These are phyloP conservation scores for Leccinum solheimii DNA, from an alignment of 1,284 basidiomycete genomes.

Conservation along the genomic window DNA sequence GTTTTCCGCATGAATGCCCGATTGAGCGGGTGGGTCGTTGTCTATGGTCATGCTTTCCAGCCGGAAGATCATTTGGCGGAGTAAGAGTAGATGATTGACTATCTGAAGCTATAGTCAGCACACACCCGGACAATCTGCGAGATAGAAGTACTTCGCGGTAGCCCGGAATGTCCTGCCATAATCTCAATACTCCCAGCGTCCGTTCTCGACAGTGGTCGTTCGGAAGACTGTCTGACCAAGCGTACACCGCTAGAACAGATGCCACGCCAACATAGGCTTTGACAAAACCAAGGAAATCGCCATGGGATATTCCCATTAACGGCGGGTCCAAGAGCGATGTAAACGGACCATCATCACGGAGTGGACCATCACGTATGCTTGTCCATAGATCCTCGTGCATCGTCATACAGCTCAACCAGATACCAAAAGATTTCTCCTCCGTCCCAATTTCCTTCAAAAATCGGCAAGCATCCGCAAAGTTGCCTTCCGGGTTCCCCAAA, in stretches of 20 bases:
- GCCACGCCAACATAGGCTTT: slow-evolving; percentile 67
- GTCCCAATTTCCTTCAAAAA: slow-evolving; percentile 59
- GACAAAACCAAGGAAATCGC: slow-evolving; percentile 62
- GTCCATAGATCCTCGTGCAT: slow-evolving; percentile 51
- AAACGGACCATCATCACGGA: slow-evolving; percentile 9
- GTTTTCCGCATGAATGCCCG: slow-evolving; percentile 65
- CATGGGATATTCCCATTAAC: slow-evolving; percentile 42
- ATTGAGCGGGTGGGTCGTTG: slow-evolving; percentile 57
- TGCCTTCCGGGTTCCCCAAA: slow-evolving; percentile 49
- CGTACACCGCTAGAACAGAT: slow-evolving; percentile 69
- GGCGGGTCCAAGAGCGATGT: slow-evolving; percentile 23
- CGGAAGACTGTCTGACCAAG: slow-evolving; percentile 77
- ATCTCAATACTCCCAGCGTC: slow-evolving; percentile 55
- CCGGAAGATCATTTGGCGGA: slow-evolving; percentile 29
- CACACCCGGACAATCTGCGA: slow-evolving; percentile 1
- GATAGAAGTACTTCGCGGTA: slow-evolving; percentile 47
- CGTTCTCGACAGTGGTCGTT: slow-evolving; percentile 62
- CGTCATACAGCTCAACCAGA: slow-evolving; percentile 69
- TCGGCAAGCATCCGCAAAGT: slow-evolving; percentile 47
- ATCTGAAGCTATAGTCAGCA: slow-evolving; percentile 18
- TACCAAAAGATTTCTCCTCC: slow-evolving; percentile 67
- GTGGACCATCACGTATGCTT: slow-evolving; percentile 16
- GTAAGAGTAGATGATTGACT: slow-evolving; percentile 30
- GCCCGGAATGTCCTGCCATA: slow-evolving; percentile 61
- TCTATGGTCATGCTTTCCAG: slow-evolving; percentile 42